phyloP scores from a whole-genome alignment of 164 flowering plant species.

The Annona cherimola region DNA sequence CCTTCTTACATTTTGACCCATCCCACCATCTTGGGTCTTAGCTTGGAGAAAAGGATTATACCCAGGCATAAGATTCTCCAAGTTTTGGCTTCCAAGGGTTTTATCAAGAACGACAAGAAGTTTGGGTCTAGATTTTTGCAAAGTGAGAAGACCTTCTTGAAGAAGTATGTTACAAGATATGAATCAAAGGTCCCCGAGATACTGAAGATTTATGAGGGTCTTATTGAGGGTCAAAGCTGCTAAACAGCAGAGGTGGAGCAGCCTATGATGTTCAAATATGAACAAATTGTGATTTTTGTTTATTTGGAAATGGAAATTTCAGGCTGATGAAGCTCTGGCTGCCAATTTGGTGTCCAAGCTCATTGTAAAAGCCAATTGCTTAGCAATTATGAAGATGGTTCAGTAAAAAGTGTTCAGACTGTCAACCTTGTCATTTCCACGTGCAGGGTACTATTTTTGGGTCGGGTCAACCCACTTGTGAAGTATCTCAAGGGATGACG shows the following conservation, averaged over 20 bases:
- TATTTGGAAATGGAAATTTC: neutral
- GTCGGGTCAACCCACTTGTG: no score
- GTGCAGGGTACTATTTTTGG: no score
- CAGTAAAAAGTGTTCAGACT: no score
- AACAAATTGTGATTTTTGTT: neutral
- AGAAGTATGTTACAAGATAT: constrained; percentile 1
- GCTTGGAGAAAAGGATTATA: constrained; percentile 15
- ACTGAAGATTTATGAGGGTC: neutral
- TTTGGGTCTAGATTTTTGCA: neutral
- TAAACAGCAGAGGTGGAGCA: neutral
- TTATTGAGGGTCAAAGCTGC: neutral
- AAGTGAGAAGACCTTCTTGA: neutral
- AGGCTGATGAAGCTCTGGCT: no score
- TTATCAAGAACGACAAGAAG: neutral
- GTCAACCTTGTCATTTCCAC: no score
- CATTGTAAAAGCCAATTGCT: no score
- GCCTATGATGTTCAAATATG: neutral
- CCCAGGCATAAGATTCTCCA: constrained; percentile 11
- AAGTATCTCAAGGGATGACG: no score
- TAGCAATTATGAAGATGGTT: no score
- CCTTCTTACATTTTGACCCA: neutral
- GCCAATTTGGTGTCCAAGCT: no score
- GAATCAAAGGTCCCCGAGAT: constrained; percentile 1
- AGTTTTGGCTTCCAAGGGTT: constrained; percentile 4
- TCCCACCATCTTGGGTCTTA: neutral